Percentiles rank a stretch among this genome's conserved stretches.
phyloP scores from a whole-genome alignment of 495 filamentous ascomycete genomes.

The Schizothecium vesticola region DNA sequence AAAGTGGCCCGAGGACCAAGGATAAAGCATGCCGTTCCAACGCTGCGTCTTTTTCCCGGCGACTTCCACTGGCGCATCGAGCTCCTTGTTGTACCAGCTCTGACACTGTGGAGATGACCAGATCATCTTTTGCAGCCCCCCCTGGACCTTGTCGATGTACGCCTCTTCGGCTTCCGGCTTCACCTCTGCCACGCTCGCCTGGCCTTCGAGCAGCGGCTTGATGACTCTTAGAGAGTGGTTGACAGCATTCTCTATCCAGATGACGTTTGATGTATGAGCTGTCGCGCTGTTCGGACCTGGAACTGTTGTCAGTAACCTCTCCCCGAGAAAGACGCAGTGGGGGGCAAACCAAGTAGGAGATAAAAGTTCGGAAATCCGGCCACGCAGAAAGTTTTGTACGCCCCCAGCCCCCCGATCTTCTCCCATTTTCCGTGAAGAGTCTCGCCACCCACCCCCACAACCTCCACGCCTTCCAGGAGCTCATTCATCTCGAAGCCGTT shows the following conservation, averaged over 20 bases:
- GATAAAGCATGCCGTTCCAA: slow-evolving; percentile 12
- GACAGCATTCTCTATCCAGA: slow-evolving; percentile 34
- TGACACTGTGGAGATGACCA: slow-evolving; percentile 27
- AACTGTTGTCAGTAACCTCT: neutral
- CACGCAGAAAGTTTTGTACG: slow-evolving; percentile 33
- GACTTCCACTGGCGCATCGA: neutral
- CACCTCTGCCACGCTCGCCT: slow-evolving; percentile 29
- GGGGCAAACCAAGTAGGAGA: slow-evolving; percentile 23
- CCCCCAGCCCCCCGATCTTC: slow-evolving; percentile 30
- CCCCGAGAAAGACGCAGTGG: neutral
- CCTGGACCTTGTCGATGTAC: slow-evolving; percentile 23
- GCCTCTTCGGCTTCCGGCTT: slow-evolving; percentile 30
- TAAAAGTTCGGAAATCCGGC: slow-evolving; percentile 43
- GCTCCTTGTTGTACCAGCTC: slow-evolving; percentile 38
- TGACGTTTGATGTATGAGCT: slow-evolving; percentile 38
- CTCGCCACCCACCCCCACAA: slow-evolving; percentile 29
- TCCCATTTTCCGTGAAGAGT: slow-evolving; percentile 37
- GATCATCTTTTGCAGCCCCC: slow-evolving; percentile 22
- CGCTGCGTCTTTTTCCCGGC: neutral
- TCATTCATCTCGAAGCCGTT: slow-evolving; percentile 36
- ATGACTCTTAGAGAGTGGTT: slow-evolving; percentile 30
- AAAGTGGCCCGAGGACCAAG: slow-evolving; percentile 5
- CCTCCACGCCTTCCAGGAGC: slow-evolving; percentile 30
- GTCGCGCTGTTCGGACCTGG: slow-evolving; percentile 40
- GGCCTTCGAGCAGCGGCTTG: slow-evolving; percentile 32